These are phyloP conservation scores for Sporothrix brunneoviolacea DNA, from an alignment of 2,329 filamentous ascomycete species.

Conservation along the genomic window DNA sequence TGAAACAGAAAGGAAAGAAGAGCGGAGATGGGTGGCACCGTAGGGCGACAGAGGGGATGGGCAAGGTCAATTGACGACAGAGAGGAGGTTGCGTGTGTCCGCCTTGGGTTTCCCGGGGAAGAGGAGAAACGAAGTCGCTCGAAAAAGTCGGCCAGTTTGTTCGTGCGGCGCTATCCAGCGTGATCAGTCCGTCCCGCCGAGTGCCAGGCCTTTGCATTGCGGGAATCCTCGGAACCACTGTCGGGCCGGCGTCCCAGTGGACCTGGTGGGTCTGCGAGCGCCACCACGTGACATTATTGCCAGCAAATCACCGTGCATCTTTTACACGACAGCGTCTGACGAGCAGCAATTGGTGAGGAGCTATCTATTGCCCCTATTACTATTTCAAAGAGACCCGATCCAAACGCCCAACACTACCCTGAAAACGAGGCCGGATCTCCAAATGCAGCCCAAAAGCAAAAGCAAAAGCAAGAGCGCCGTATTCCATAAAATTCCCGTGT, in stretches of 20 bases:
- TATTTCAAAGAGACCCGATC: too few species aligned
- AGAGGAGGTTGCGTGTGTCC: too few species aligned
- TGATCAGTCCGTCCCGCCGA: not conserved
- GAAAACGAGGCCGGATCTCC: too few species aligned
- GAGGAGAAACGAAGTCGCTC: constrained; percentile 3
- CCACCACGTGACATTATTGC: not conserved
- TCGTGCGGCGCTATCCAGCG: not conserved
- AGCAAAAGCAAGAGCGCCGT: not conserved
- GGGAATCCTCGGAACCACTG: constrained; percentile 17
- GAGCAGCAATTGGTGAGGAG: too few species aligned
- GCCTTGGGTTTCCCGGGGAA: constrained; percentile 3
- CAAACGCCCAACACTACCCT: too few species aligned
- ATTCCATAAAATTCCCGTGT: too few species aligned
- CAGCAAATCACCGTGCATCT: constrained; percentile 6
- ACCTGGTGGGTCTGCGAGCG: not conserved
- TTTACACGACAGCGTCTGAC: constrained; percentile 9
- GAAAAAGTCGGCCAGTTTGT: not conserved
- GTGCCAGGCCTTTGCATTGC: not conserved
- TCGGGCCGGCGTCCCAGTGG: constrained; percentile 13
- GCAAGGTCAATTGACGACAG: too few species aligned
- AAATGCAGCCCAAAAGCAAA: not conserved
- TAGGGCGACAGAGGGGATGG: not conserved
- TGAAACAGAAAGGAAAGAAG: not conserved
- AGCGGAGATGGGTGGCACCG: constrained; percentile 6
- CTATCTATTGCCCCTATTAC: too few species aligned